Conservation (phyloP, 345 rosid genomes). For the Arabis alpina region DNA sequence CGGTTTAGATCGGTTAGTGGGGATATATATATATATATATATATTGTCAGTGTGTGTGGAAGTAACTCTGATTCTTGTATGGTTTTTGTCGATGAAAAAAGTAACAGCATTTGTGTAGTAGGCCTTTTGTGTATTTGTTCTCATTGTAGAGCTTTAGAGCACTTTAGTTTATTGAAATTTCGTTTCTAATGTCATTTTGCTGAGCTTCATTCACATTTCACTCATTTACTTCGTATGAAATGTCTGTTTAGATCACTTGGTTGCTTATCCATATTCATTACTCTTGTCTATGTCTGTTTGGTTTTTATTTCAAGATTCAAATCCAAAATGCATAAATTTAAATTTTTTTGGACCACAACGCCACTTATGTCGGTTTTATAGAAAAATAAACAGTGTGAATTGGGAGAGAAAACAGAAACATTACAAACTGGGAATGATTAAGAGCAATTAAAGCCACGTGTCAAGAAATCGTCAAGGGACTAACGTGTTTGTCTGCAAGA, state of each 20-base stretch:
- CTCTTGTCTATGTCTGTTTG: neutral
- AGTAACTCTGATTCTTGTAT: conserved; percentile 32
- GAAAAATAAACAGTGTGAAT: neutral
- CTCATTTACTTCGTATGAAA: neutral
- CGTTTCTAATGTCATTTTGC: conserved; percentile 17
- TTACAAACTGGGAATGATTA: neutral
- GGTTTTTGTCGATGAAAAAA: conserved; percentile 12
- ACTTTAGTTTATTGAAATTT: conserved; percentile 25
- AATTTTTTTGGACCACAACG: conserved; percentile 27
- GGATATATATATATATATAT: conserved; percentile 2
- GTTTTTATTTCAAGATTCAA: neutral
- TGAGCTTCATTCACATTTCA: conserved; percentile 22
- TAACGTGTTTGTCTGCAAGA: conserved; percentile 39
- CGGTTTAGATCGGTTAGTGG: conserved; percentile 37
- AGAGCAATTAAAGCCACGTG: conserved; percentile 23
- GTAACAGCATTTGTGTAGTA: conserved; percentile 42
- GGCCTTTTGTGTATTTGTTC: conserved; percentile 38
- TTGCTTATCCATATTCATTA: neutral
- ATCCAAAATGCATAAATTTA: neutral
- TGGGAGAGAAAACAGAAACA: neutral
- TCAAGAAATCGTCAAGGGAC: neutral
- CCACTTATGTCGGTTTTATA: conserved; percentile 17
- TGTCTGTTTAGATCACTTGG: too few species aligned
- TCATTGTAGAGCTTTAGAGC: conserved; percentile 43
- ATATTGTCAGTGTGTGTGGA: conserved; percentile 33